A percentile compares a stretch with the other conserved stretches of the same genome.
phyloP scores from a whole-genome alignment of 2,329 filamentous ascomycete genomes.

The Verticillium longisporum region DNA sequence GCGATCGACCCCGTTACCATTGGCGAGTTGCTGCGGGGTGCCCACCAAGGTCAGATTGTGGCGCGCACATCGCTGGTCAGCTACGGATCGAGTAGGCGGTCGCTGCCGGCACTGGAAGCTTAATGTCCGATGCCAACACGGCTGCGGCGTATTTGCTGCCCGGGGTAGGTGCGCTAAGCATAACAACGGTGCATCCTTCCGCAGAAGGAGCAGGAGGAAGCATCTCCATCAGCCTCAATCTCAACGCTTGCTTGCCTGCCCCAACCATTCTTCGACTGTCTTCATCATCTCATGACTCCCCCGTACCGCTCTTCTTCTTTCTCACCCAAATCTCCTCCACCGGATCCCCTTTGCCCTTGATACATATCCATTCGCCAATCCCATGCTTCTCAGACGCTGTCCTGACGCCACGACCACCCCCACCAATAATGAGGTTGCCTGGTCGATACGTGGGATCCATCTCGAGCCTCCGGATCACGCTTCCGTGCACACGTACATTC shows the following conservation, averaged over 20 bases:
- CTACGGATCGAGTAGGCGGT: neutral
- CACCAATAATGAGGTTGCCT: constrained; percentile 73
- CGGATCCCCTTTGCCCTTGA: constrained; percentile 56
- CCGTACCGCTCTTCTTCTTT: constrained; percentile 13
- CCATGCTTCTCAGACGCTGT: constrained; percentile 54
- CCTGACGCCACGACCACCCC: constrained; percentile 64
- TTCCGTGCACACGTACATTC: constrained; percentile 64
- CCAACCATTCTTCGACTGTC: neutral
- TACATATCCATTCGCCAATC: constrained; percentile 66
- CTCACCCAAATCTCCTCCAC: constrained; percentile 63
- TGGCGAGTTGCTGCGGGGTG: neutral
- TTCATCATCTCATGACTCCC: neutral
- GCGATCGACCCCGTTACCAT: neutral
- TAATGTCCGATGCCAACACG: neutral
- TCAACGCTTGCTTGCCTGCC: neutral
- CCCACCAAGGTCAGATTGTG: neutral
- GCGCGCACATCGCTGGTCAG: neutral
- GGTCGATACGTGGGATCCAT: constrained; percentile 60
- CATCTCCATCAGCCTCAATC: neutral
- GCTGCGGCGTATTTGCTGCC: neutral
- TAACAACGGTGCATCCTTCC: neutral
- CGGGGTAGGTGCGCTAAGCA: neutral
- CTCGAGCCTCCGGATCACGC: constrained; percentile 66
- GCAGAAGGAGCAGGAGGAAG: neutral
- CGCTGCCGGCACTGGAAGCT: neutral